Evolutionary conservation across 495 filamentous ascomycete species (phyloP).

Genomic region (Neurospora sp.): DNA sequence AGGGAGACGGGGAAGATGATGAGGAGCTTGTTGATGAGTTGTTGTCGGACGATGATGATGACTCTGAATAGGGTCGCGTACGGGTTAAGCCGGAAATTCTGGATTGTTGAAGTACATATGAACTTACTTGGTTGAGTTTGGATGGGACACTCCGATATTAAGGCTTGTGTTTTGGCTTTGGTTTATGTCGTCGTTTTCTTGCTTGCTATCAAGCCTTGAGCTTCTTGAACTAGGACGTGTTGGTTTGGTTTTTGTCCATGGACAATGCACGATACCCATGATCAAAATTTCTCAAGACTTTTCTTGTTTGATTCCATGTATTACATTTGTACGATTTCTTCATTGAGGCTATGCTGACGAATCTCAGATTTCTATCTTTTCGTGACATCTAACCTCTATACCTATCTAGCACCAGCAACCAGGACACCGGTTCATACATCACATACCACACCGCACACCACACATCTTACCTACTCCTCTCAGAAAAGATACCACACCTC

Average conservation of each 20-base stretch:
- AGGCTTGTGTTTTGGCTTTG: background rate
- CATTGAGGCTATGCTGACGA: background rate
- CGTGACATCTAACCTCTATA: background rate
- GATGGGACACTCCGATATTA: background rate
- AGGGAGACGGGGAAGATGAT: slow-evolving; percentile 14
- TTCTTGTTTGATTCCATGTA: background rate
- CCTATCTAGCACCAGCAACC: background rate
- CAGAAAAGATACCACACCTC: background rate
- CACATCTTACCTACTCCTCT: no score
- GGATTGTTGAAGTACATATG: background rate
- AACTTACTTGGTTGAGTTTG: background rate
- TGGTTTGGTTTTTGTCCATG: background rate
- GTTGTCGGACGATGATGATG: slow-evolving; percentile 30
- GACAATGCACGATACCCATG: background rate
- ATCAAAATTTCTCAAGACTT: background rate
- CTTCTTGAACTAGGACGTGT: background rate
- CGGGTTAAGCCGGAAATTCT: background rate
- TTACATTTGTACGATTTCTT: background rate
- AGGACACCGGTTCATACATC: background rate
- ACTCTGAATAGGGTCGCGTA: background rate
- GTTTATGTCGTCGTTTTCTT: background rate
- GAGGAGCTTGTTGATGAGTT: slow-evolving; percentile 31
- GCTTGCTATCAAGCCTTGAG: background rate
- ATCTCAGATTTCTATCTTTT: background rate
- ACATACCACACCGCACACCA: background rate